phyloP scores from a whole-genome alignment of 805 yeast genomes.

The Barnettozyma pratensis region DNA sequence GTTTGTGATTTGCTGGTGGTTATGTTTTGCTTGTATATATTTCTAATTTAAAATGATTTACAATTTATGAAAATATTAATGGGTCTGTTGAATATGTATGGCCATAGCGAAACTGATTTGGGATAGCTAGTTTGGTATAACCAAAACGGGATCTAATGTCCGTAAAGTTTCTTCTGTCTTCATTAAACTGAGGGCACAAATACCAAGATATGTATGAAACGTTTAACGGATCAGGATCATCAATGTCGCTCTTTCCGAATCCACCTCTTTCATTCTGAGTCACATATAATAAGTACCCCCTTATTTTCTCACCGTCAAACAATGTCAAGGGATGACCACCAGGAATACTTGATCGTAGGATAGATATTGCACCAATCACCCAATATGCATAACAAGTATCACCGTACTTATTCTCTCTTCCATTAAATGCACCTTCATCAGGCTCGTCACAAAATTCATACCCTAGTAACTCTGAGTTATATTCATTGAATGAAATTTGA shows the following conservation, averaged over 20 bases:
- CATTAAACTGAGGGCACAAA: constrained; percentile 41
- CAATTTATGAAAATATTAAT: too few species aligned
- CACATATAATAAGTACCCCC: constrained; percentile 40
- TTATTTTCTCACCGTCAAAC: constrained; percentile 32
- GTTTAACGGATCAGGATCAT: constrained; percentile 65
- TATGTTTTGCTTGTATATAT: too few species aligned
- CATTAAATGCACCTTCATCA: constrained; percentile 80
- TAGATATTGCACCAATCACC: constrained; percentile 56
- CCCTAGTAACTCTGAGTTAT: constrained; percentile 17
- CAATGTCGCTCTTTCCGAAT: constrained; percentile 59
- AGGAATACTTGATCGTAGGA: too few species aligned
- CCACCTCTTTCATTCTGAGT: constrained; percentile 80
- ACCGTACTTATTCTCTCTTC: constrained; percentile 75
- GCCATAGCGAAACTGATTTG: too few species aligned
- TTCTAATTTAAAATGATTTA: too few species aligned
- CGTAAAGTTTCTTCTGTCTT: not conserved
- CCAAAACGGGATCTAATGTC: too few species aligned
- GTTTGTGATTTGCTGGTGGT: too few species aligned
- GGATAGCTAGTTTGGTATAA: too few species aligned
- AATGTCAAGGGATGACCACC: too few species aligned
- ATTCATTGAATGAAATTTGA: constrained; percentile 42
- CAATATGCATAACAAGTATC: constrained; percentile 91
- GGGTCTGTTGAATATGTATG: too few species aligned
- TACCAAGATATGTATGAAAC: constrained; percentile 61
- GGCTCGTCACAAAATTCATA: constrained; percentile 36